Percentiles rank a stretch among this genome's conserved stretches.
Evolutionary conservation across 1,139 yeast genomes (phyloP).

Genomic region (Petasospora fabianii): DNA sequence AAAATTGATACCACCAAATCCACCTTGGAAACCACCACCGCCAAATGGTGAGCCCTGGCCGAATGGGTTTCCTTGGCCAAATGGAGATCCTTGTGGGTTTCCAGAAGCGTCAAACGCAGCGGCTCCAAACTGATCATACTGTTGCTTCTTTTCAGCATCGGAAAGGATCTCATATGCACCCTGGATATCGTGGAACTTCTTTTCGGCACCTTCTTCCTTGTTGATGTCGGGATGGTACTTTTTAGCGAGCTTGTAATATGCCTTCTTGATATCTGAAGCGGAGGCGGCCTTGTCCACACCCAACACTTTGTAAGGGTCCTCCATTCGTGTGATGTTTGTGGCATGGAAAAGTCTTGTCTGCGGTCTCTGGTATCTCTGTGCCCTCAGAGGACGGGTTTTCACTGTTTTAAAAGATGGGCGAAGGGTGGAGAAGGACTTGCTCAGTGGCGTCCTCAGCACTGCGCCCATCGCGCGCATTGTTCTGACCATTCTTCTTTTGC

Average conservation of each 20-base stretch:
- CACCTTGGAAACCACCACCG: conserved; percentile 39
- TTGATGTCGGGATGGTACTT: conserved; percentile 95
- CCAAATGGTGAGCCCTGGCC: conserved; percentile 36
- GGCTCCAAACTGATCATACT: conserved; percentile 89
- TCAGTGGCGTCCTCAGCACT: conserved; percentile 8
- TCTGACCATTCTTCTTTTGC: conserved; percentile 4
- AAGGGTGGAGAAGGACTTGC: conserved; percentile 7
- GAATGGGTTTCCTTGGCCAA: conserved; percentile 41
- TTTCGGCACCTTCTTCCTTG: conserved; percentile 84
- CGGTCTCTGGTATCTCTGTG: not conserved
- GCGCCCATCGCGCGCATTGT: conserved; percentile 3
- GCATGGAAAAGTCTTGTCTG: conserved; percentile 23
- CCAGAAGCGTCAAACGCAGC: conserved; percentile 75
- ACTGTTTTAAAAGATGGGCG: conserved; percentile 1
- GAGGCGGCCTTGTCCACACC: conserved; percentile 75
- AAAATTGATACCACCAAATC: conserved; percentile 60
- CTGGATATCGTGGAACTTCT: conserved; percentile 86
- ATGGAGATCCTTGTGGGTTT: conserved; percentile 47
- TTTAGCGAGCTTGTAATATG: conserved; percentile 90
- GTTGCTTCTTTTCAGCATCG: conserved; percentile 82
- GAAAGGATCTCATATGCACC: conserved; percentile 90
- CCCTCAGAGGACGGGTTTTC: not conserved
- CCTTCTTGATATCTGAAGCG: conserved; percentile 85
- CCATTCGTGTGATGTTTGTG: conserved; percentile 12
- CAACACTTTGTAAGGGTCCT: conserved; percentile 80